Evolutionary conservation across 306 rosid genomes (phyloP).

Genomic region (Gynostemma pentaphyllum): DNA sequence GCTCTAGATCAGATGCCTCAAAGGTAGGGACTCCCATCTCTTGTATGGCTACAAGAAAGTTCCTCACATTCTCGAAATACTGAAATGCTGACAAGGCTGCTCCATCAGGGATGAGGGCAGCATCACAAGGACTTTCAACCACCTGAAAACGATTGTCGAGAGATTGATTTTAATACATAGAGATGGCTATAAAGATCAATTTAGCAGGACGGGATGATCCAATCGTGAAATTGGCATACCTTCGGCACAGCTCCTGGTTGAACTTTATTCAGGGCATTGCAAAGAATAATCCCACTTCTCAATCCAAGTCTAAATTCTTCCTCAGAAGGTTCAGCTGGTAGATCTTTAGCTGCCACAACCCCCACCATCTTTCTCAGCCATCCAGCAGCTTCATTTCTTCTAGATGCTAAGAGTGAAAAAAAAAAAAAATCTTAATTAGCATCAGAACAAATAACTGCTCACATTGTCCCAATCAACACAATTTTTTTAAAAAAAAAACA

Average conservation of each 20-base stretch:
- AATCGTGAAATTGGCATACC: constrained; percentile 27
- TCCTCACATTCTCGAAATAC: constrained; percentile 90
- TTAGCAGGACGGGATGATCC: too few species aligned
- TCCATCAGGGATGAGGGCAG: constrained; percentile 70
- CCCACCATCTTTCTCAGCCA: constrained; percentile 95
- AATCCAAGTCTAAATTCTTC: constrained; percentile 93
- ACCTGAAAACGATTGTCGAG: constrained; percentile 31
- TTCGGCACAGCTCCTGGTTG: constrained; percentile 76
- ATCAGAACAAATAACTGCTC: not conserved
- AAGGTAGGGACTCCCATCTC: constrained; percentile 81
- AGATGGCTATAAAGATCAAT: not conserved
- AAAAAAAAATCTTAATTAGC: constrained; percentile 5
- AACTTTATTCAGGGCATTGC: constrained; percentile 77
- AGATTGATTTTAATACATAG: not conserved
- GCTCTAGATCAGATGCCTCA: constrained; percentile 95
- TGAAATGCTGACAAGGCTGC: constrained; percentile 86
- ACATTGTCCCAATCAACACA: not conserved
- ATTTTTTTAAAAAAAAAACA: not conserved
- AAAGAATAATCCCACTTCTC: constrained; percentile 87
- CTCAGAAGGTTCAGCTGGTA: constrained; percentile 96
- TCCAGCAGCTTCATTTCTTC: constrained; percentile 90
- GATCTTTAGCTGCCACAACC: constrained; percentile 89
- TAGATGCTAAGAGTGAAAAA: constrained; percentile 45
- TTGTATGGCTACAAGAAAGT: constrained; percentile 68
- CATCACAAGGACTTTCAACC: constrained; percentile 86